phyloP scores from a whole-genome alignment of 441 rosid species.

The Euphorbia celastroides region DNA sequence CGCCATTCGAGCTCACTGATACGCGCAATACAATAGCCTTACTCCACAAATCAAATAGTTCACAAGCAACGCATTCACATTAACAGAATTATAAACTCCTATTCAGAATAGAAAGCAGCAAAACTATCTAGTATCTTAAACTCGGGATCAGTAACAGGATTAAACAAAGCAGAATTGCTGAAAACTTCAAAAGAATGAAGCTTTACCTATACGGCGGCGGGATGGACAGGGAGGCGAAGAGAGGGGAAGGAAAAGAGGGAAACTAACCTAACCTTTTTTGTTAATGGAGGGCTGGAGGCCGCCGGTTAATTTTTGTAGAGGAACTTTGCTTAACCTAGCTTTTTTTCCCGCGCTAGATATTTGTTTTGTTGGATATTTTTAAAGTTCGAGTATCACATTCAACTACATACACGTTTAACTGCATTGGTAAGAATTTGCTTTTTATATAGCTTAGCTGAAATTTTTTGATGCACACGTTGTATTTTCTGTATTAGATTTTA shows the following conservation, averaged over 20 bases:
- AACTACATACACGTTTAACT: too few relatives aligned
- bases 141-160: too few relatives aligned
- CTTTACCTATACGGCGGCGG: background rate
- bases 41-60: background rate
- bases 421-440: too few relatives aligned
- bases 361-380: too few relatives aligned
- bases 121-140: too few relatives aligned
- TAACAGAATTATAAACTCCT: background rate
- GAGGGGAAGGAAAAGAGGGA: too few relatives aligned
- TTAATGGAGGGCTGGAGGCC: background rate
- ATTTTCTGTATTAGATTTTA: too few relatives aligned
- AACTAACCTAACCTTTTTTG: background rate
- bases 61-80: background rate
- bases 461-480: too few relatives aligned
- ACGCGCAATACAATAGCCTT: background rate
- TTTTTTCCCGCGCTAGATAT: too few relatives aligned
- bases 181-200: background rate
- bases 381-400: too few relatives aligned
- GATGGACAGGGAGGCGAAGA: background rate
- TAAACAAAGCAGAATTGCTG: background rate
- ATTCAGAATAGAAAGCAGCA: too few relatives aligned
- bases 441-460: too few relatives aligned
- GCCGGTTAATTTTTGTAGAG: background rate
- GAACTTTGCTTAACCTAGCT: background rate
- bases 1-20: slow-evolving; percentile 28